A percentile compares a stretch with the other conserved stretches of the same genome.
phyloP scores from a whole-genome alignment of 148 eudicot genomes.

The Cornus suecica region DNA sequence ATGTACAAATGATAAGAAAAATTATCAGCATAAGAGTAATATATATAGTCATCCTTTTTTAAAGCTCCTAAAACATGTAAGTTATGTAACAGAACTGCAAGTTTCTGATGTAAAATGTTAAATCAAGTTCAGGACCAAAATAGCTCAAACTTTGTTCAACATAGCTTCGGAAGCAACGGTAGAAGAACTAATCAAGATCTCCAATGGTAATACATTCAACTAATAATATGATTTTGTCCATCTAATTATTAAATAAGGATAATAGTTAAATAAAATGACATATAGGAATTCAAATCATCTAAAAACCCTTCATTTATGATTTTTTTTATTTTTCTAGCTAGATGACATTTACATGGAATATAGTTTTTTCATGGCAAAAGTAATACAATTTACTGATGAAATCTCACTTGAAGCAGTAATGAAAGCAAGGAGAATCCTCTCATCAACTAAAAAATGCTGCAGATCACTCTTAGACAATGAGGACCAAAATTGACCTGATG shows the following conservation, averaged over 20 bases:
- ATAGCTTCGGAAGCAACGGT: background rate
- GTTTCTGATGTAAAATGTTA: background rate
- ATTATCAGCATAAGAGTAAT: background rate
- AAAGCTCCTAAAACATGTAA: background rate
- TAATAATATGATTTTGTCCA: background rate
- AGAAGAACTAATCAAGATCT: background rate
- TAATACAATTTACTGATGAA: background rate
- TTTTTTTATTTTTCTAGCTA: background rate
- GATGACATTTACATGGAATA: background rate
- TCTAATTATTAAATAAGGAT: background rate
- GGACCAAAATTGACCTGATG: slow-evolving; percentile 22
- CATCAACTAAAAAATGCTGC: slow-evolving; percentile 61
- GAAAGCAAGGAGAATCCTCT: slow-evolving; percentile 61
- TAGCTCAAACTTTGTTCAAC: background rate
- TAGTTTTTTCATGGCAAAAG: background rate
- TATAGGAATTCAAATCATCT: background rate
- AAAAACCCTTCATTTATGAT: too few relatives aligned
- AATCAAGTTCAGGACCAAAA: background rate
- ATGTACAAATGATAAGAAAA: background rate
- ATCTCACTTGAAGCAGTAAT: slow-evolving; percentile 73
- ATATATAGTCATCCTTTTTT: background rate
- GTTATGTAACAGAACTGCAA: background rate
- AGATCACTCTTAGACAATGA: slow-evolving; percentile 58
- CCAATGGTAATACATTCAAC: background rate
- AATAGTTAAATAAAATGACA: too few relatives aligned